phyloP scores from a whole-genome alignment of 176 grass and related monocot species.

The Eleusine indica region DNA sequence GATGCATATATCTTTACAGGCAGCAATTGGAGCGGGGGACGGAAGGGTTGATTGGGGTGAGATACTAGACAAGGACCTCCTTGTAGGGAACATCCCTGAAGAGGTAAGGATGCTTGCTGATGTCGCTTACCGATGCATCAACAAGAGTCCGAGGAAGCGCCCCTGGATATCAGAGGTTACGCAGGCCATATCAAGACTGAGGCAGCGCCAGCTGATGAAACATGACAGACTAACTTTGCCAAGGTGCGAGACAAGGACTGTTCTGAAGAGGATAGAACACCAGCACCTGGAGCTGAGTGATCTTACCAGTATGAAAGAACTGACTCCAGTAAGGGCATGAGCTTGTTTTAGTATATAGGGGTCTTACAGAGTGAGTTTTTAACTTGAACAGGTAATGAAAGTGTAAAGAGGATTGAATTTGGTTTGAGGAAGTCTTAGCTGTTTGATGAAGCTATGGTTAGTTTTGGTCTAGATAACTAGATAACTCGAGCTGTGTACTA shows the following conservation, averaged over 20 bases:
- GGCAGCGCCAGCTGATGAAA: conserved; percentile 52
- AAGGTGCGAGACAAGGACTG: conserved; percentile 52
- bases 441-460: conserved; percentile 37
- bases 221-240: conserved; percentile 43
- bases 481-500: conserved; percentile 12
- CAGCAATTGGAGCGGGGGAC: conserved; percentile 68
- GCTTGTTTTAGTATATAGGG: conserved; percentile 10
- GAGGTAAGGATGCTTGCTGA: conserved; percentile 82
- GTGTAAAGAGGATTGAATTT: conserved; percentile 33
- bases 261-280: conserved; percentile 72
- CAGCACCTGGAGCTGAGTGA: conserved; percentile 81
- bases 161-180: conserved; percentile 84
- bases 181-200: conserved; percentile 73
- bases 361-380: conserved; percentile 12
- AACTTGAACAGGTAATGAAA: background rate
- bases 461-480: conserved; percentile 18
- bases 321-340: conserved; percentile 48
- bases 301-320: conserved; percentile 67
- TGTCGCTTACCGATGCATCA: conserved; percentile 73
- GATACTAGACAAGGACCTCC: conserved; percentile 82
- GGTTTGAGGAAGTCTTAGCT: conserved; percentile 9
- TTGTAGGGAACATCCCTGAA: conserved; percentile 52
- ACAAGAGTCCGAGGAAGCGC: conserved; percentile 79
- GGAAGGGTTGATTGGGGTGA: conserved; percentile 84
- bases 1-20: conserved; percentile 50